A percentile compares a stretch with the other conserved stretches of the same genome.
phyloP scores from a whole-genome alignment of 768 basidiomycete species.

The Boletus huronensis region DNA sequence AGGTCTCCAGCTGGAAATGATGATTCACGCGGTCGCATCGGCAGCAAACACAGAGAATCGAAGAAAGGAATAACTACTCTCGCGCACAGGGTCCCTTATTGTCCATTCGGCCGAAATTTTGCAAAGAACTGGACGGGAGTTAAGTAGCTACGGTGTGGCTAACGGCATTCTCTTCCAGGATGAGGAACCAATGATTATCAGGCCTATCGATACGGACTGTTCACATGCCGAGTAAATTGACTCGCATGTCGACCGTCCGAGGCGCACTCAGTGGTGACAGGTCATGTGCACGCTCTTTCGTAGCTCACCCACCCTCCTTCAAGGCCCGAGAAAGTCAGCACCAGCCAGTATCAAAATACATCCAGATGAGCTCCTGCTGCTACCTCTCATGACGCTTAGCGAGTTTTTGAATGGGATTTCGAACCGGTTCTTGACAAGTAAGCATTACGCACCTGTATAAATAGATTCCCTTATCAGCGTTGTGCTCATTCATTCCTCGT shows the following conservation, averaged over 20 bases:
- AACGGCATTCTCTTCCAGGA: background rate
- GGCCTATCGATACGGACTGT: background rate
- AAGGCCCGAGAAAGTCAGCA: background rate
- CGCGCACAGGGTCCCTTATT: background rate
- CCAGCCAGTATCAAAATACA: background rate
- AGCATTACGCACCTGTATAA: constrained; percentile 1
- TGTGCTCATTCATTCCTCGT: constrained; percentile 2
- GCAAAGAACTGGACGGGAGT: background rate
- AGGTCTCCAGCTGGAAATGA: background rate
- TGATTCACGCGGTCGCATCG: background rate
- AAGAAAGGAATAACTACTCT: background rate
- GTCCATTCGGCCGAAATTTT: background rate
- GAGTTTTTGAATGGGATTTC: background rate
- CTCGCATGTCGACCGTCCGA: background rate
- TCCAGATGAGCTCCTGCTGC: background rate
- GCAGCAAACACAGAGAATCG: background rate
- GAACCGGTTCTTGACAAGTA: constrained; percentile 10
- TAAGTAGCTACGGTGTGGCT: background rate
- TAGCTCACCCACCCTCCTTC: background rate
- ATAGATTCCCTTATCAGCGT: constrained; percentile 1
- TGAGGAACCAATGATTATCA: background rate
- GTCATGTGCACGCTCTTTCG: background rate
- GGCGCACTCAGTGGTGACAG: background rate
- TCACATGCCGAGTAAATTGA: background rate
- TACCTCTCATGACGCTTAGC: constrained; percentile 9